Evolutionary conservation across 1,284 basidiomycete species (phyloP).

Genomic region (Leccinum idahoense): DNA sequence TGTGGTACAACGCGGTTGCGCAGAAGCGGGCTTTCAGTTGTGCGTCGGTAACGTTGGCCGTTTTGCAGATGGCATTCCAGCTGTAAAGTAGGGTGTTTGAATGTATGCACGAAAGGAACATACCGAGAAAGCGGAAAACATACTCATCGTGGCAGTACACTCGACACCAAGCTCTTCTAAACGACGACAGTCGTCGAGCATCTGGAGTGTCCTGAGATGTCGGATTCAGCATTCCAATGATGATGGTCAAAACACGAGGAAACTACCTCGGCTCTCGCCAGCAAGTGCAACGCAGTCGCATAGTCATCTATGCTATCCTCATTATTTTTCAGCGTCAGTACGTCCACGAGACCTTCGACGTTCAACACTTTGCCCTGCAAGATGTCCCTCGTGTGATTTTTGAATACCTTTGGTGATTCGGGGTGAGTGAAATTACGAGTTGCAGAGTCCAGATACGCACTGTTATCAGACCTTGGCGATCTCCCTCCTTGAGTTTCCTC

Average conservation of each 20-base stretch:
- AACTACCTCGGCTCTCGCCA: slow-evolving; percentile 51
- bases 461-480: slow-evolving; percentile 40
- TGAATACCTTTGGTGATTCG: slow-evolving; percentile 50
- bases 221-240: slow-evolving; percentile 5
- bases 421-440: not conserved
- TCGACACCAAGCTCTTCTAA: slow-evolving; percentile 79
- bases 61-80: slow-evolving; percentile 67
- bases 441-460: slow-evolving; percentile 27
- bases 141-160: slow-evolving; percentile 88
- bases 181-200: slow-evolving; percentile 61
- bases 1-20: slow-evolving; percentile 64
- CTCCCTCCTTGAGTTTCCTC: slow-evolving; percentile 36
- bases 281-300: slow-evolving; percentile 58
- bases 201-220: slow-evolving; percentile 58
- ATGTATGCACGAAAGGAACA: not conserved
- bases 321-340: slow-evolving; percentile 71
- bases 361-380: slow-evolving; percentile 65
- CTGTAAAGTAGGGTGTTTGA: slow-evolving; percentile 35
- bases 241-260: not conserved
- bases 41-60: slow-evolving; percentile 63
- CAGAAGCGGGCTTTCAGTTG: slow-evolving; percentile 64
- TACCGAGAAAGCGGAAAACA: slow-evolving; percentile 26
- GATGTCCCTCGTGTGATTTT: slow-evolving; percentile 55
- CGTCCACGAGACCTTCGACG: slow-evolving; percentile 66
- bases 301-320: slow-evolving; percentile 51